A percentile compares a stretch with the other conserved stretches of the same genome.
Evolutionary conservation across 306 rosid genomes (phyloP).

Genomic region (Begonia masoniana): DNA sequence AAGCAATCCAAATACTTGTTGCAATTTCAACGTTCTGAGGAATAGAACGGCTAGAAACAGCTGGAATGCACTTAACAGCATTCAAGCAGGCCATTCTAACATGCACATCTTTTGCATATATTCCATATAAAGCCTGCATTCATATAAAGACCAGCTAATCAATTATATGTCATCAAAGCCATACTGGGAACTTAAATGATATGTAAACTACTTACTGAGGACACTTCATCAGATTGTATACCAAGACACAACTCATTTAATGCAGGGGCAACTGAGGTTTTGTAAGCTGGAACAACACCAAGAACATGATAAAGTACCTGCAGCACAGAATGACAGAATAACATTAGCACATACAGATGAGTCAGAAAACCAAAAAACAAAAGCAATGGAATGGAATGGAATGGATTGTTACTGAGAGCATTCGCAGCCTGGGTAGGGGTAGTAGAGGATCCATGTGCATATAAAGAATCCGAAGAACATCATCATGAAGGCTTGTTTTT

Average conservation of each 20-base stretch:
- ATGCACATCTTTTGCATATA: conserved; percentile 86
- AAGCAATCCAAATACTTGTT: conserved; percentile 86
- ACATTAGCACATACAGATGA: conserved; percentile 8
- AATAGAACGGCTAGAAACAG: conserved; percentile 63
- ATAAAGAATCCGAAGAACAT: conserved; percentile 64
- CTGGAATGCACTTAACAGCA: conserved; percentile 86
- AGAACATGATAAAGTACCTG: conserved; percentile 91
- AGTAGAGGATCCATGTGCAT: conserved; percentile 87
- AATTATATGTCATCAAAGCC: conserved; percentile 8
- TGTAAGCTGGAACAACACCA: conserved; percentile 71
- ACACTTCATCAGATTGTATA: conserved; percentile 66
- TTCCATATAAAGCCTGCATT: conserved; percentile 82
- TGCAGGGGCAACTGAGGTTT: conserved; percentile 80
- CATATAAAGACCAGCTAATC: conserved; percentile 4
- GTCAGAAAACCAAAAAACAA: neutral
- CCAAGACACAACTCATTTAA: conserved; percentile 92
- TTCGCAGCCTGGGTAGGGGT: conserved; percentile 87
- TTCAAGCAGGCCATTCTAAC: conserved; percentile 89
- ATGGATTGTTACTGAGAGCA: conserved; percentile 56
- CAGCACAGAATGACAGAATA: conserved; percentile 7
- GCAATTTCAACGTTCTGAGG: conserved; percentile 63
- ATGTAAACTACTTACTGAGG: conserved; percentile 43
- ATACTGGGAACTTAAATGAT: conserved; percentile 10
- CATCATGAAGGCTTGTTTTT: conserved; percentile 82
- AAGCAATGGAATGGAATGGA: neutral